Evolutionary conservation across 1,139 yeast species (phyloP).

Genomic region (Yamadazyma siamensis): DNA sequence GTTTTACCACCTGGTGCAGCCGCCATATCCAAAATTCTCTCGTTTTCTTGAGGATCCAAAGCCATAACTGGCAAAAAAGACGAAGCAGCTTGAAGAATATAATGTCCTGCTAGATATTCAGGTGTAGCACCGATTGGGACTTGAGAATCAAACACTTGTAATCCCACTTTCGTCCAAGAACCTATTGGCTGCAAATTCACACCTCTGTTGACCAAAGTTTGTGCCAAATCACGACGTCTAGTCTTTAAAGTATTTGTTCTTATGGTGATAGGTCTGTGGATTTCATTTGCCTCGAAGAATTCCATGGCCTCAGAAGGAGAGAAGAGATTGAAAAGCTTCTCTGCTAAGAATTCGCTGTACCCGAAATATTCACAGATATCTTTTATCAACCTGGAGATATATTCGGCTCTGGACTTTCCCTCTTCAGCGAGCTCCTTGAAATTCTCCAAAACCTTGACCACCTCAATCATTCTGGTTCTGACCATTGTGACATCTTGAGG

Average conservation of each 20-base stretch:
- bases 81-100: constrained; percentile 97
- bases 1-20: constrained; percentile 99
- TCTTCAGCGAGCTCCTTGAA: constrained; percentile 81
- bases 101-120: constrained; percentile 96
- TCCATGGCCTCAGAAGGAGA: constrained; percentile 96
- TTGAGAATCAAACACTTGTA: constrained; percentile 95
- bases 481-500: constrained; percentile 77
- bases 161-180: constrained; percentile 96
- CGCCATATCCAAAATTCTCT: constrained; percentile 96
- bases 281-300: constrained; percentile 97
- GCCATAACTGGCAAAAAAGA: constrained; percentile 98
- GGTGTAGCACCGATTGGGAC: constrained; percentile 99
- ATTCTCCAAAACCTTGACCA: constrained; percentile 93
- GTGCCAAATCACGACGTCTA: constrained; percentile 94
- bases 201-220: constrained; percentile 91
- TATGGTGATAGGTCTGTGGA: constrained; percentile 92
- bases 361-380: constrained; percentile 96
- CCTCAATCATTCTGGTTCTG: constrained; percentile 92
- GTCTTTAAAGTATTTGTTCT: constrained; percentile 94
- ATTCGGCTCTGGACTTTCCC: constrained; percentile 81
- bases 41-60: constrained; percentile 91
- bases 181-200: constrained; percentile 97
- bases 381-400: constrained; percentile 66
- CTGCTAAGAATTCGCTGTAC: constrained; percentile 93
- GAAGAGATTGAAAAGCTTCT: constrained; percentile 83